Conservation (phyloP, 768 basidiomycete species). For the Lactifluus subvellereus region DNA sequence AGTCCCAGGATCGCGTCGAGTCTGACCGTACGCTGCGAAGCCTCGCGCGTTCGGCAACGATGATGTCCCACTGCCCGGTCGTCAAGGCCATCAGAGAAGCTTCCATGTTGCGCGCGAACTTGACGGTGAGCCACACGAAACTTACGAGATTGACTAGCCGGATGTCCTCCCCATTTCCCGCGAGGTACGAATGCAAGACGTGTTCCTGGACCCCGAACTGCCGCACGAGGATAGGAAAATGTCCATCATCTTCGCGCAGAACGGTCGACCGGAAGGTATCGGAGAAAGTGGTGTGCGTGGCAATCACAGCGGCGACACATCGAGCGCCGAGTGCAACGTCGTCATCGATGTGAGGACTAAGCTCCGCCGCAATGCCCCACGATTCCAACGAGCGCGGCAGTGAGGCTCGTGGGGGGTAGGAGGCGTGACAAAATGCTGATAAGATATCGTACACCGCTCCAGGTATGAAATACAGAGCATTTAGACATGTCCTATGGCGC, state of each 20-base stretch:
- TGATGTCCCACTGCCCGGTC: neutral
- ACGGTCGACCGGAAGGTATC: neutral
- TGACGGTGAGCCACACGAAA: constrained; percentile 1
- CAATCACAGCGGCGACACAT: neutral
- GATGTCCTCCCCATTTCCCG: neutral
- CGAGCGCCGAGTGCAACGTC: constrained; percentile 2
- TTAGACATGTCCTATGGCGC: neutral
- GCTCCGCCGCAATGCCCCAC: neutral
- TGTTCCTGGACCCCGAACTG: neutral
- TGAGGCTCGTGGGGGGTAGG: neutral
- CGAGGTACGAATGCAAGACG: neutral
- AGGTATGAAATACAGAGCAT: neutral
- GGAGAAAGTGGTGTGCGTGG: neutral
- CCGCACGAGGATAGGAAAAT: neutral
- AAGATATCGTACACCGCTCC: neutral
- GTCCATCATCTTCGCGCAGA: neutral
- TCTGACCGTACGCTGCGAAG: neutral
- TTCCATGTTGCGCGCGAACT: neutral
- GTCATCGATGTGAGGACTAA: neutral
- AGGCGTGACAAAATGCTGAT: neutral
- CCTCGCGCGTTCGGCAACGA: neutral
- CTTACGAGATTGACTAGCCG: neutral
- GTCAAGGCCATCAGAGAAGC: neutral
- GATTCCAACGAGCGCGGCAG: neutral
- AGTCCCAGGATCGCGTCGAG: neutral